Conservation (phyloP, 352 stramenopile genomes). For the Peronospora destructor region DNA sequence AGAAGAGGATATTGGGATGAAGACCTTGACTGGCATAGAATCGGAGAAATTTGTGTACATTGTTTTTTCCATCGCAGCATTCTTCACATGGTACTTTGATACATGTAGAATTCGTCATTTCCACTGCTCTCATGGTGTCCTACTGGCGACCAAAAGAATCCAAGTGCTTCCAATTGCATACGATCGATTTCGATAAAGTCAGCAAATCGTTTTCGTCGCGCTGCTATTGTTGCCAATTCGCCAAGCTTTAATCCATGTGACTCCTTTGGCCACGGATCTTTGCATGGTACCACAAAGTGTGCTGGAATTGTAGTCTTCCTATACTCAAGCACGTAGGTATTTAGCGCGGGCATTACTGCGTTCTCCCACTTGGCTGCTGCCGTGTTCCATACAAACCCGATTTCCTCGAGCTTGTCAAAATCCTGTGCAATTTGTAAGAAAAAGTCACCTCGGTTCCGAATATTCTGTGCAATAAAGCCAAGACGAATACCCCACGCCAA, state of each 20-base stretch:
- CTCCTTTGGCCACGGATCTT: slow-evolving; percentile 33
- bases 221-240: slow-evolving; percentile 20
- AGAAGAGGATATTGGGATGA: no score
- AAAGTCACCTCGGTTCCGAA: slow-evolving; percentile 41
- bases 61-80: no score
- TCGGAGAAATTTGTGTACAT: no score
- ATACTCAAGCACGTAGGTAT: slow-evolving; percentile 36
- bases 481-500: slow-evolving; percentile 34
- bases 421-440: slow-evolving; percentile 45
- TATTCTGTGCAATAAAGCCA: slow-evolving; percentile 52
- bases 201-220: slow-evolving; percentile 25
- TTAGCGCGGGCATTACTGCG: slow-evolving; percentile 38
- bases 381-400: slow-evolving; percentile 55
- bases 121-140: slow-evolving; percentile 3
- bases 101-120: slow-evolving; percentile 10
- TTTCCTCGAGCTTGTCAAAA: slow-evolving; percentile 33
- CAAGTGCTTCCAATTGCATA: slow-evolving; percentile 37
- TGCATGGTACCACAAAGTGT: slow-evolving; percentile 46
- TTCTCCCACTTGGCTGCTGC: slow-evolving; percentile 39
- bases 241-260: slow-evolving; percentile 36
- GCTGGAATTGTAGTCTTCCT: slow-evolving; percentile 27
- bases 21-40: no score
- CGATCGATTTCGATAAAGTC: slow-evolving; percentile 52
- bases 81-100: no score
- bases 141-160: slow-evolving; percentile 39